Conservation (phyloP, 2,329 filamentous ascomycete genomes). For the Macroventuria anomochaeta region DNA sequence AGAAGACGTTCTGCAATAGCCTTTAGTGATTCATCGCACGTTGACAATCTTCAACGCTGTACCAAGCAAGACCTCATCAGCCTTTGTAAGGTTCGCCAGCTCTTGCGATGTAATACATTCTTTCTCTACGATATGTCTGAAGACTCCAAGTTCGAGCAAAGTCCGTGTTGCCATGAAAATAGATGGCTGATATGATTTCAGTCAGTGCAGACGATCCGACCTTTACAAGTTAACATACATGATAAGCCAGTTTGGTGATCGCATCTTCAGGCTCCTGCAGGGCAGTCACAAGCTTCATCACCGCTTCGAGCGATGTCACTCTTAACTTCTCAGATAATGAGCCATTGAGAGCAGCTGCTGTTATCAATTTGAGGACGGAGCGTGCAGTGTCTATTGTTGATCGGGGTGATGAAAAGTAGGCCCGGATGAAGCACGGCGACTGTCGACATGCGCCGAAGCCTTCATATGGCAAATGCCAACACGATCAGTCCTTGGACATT, state of each 20-base stretch:
- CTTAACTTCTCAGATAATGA: background rate
- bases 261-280: slow-evolving; percentile 9
- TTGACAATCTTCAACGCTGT: background rate
- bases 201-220: background rate
- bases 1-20: slow-evolving; percentile 1
- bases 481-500: too few species aligned
- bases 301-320: background rate
- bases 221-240: background rate
- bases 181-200: background rate
- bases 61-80: slow-evolving; percentile 9
- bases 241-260: slow-evolving; percentile 3
- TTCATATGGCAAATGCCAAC: too few species aligned
- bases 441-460: too few species aligned
- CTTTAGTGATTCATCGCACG: background rate
- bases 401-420: background rate
- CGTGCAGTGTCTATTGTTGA: background rate
- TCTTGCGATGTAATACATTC: slow-evolving; percentile 2
- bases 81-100: slow-evolving; percentile 2
- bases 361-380: background rate
- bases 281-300: slow-evolving; percentile 3
- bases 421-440: too few species aligned
- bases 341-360: background rate
- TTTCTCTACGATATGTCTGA: slow-evolving; percentile 7
- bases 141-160: slow-evolving; percentile 1
- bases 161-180: slow-evolving; percentile 10